These are phyloP conservation scores for Starmerella vitae DNA, from an alignment of 805 yeast species.

Conservation along the genomic window DNA sequence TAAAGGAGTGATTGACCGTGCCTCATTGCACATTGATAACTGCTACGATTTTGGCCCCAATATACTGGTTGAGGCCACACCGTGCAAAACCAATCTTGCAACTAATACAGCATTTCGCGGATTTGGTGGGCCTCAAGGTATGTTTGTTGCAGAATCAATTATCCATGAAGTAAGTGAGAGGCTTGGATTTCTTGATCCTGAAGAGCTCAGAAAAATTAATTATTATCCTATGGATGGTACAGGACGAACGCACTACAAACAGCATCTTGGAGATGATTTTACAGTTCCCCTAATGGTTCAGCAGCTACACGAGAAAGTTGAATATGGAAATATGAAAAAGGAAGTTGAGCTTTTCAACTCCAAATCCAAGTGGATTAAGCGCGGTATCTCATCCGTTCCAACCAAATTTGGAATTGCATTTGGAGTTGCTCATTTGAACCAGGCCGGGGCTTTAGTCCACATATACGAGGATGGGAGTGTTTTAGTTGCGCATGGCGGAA, in stretches of 20 bases:
- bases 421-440: conserved; percentile 35
- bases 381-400: conserved; percentile 37
- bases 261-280: conserved; percentile 32
- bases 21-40: conserved; percentile 34
- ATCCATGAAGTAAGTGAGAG: conserved; percentile 32
- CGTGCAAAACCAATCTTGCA: conserved; percentile 35
- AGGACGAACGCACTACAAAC: conserved; percentile 31
- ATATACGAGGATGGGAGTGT: conserved; percentile 38
- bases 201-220: conserved; percentile 30
- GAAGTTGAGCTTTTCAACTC: conserved; percentile 33
- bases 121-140: conserved; percentile 40
- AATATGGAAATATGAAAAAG: conserved; percentile 27
- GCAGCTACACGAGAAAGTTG: conserved; percentile 28
- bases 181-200: conserved; percentile 30
- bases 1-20: conserved; percentile 38
- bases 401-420: conserved; percentile 37
- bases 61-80: conserved; percentile 29
- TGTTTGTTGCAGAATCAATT: conserved; percentile 34
- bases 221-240: conserved; percentile 25
- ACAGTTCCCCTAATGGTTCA: conserved; percentile 30
- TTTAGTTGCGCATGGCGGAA: conserved; percentile 36
- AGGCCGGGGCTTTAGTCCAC: conserved; percentile 37
- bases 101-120: conserved; percentile 40
- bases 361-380: conserved; percentile 33
- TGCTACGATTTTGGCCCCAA: conserved; percentile 33